These are phyloP conservation scores for Camelina neglecta DNA, from an alignment of 345 rosid genomes.

Conservation along the genomic window DNA sequence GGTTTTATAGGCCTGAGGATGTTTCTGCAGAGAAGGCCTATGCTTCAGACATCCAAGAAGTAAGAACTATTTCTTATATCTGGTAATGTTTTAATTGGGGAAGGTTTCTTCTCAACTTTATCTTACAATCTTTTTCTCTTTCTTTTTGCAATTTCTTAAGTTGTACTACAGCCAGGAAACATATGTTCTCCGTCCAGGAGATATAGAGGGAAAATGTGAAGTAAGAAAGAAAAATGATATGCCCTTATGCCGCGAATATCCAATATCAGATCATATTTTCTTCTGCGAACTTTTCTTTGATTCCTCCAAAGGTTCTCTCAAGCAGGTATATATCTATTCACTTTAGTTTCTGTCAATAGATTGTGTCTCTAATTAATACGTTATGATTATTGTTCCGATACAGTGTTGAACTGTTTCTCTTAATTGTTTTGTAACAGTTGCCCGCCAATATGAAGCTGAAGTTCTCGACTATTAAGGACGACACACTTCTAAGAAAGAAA, in stretches of 20 bases:
- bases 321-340: slow-evolving; percentile 56
- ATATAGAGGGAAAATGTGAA: slow-evolving; percentile 81
- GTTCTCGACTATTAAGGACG: slow-evolving; percentile 53
- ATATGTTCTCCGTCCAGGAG: slow-evolving; percentile 43
- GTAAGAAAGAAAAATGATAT: slow-evolving; percentile 75
- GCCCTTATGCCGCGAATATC: slow-evolving; percentile 50
- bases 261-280: slow-evolving; percentile 72
- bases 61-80: slow-evolving; percentile 30
- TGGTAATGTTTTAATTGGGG: slow-evolving; percentile 13
- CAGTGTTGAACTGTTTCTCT: slow-evolving; percentile 25
- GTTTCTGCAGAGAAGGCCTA: slow-evolving; percentile 69
- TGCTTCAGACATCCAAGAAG: slow-evolving; percentile 68
- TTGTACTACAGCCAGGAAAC: slow-evolving; percentile 73
- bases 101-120: slow-evolving; percentile 9
- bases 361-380: not conserved
- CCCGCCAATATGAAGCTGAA: slow-evolving; percentile 58
- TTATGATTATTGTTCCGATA: slow-evolving; percentile 15
- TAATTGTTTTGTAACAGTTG: slow-evolving; percentile 53
- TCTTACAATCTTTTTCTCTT: slow-evolving; percentile 1
- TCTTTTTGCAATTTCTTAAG: slow-evolving; percentile 49
- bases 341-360: not conserved
- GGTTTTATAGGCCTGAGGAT: slow-evolving; percentile 77
- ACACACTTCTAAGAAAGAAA: slow-evolving; percentile 62
- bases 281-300: slow-evolving; percentile 81
- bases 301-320: slow-evolving; percentile 68